Base-by-base conservation (phyloP, 345 rosid genomes). In the Heritiera littoralis region DNA sequence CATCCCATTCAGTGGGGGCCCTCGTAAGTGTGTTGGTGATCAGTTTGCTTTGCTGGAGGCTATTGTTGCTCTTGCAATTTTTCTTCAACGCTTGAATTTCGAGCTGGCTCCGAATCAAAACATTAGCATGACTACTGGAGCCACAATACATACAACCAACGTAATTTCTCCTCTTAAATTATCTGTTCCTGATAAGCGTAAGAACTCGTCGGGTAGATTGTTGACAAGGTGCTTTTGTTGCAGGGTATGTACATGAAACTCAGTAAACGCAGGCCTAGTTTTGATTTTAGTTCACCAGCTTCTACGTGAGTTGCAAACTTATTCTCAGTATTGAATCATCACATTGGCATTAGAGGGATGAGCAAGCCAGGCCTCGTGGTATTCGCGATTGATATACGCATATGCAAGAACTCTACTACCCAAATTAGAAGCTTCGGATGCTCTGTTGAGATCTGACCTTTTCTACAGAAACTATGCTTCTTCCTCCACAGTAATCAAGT, bases 1-100 rank as follows among this genome's bases (percentile, higher is more conserved):
- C 79, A 93, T 95, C 83, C 99, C 99, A 3, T 93, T 95, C 80
- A 91, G 98, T 35, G 99, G 99, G 82, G 99, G 98, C 35, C 97
- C 99, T 41, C 94, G 98, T 30, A 95, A 93, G 74, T 93, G 99
- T 60, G 96, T 95, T 17, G 99, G 99, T 1, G 98, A 95, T 81
- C 99, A 95, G 76, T 95, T 95, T 90, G 98, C 98, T 60, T 71
- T 95, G 83, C 87, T 95, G 76, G 99, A 95, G 77, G 93, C 98
- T 13, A 88, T 92, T 38, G 98, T 95, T 77, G 87, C 96, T 11
- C 97, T 95, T 2, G 86, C 97, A 9, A 68, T 95, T 70, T 92
- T 87, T 81, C 86, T 95, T 55, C 94, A 93, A 81, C 89, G 86
- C 38, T 66, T 95, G 82, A 88, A 92, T 83, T 92, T 93, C 14